Evolutionary conservation across 225 moss, liverwort and hornwort genomes (phyloP).

Genomic region (Physcomitrellopsis africana): DNA sequence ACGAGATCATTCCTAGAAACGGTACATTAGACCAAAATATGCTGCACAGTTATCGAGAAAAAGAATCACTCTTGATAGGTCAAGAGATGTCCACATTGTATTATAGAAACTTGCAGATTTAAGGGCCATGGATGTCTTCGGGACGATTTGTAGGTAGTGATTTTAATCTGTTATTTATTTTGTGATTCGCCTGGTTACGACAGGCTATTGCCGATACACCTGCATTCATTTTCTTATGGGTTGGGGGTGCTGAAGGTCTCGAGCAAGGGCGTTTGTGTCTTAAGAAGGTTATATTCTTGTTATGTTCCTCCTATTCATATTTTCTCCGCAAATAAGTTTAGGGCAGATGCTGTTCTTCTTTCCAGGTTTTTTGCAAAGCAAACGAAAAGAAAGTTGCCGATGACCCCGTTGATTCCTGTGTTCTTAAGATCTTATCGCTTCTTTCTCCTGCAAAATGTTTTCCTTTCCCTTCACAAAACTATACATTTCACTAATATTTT

Average conservation of each 20-base stretch:
- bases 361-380: slow-evolving; percentile 13
- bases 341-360: slow-evolving; percentile 8
- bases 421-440: background rate
- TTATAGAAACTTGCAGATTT: slow-evolving; percentile 24
- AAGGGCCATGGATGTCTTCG: slow-evolving; percentile 12
- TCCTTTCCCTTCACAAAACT: background rate
- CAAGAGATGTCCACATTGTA: slow-evolving; percentile 20
- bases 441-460: background rate
- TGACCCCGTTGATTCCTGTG: slow-evolving; percentile 14
- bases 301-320: slow-evolving; percentile 21
- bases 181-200: slow-evolving; percentile 29
- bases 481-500: slow-evolving; percentile 21
- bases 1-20: background rate
- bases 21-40: slow-evolving; percentile 3
- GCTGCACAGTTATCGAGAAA: background rate
- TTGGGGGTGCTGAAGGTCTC: slow-evolving; percentile 99
- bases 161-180: slow-evolving; percentile 27
- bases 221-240: slow-evolving; percentile 98
- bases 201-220: slow-evolving; percentile 99
- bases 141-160: background rate
- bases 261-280: slow-evolving; percentile 96
- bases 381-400: slow-evolving; percentile 1
- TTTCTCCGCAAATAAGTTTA: slow-evolving; percentile 14
- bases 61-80: background rate
- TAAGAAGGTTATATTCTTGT: slow-evolving; percentile 72